Base-by-base conservation (phyloP, 169 alveolate species). In the Babesia bovis region DNA sequence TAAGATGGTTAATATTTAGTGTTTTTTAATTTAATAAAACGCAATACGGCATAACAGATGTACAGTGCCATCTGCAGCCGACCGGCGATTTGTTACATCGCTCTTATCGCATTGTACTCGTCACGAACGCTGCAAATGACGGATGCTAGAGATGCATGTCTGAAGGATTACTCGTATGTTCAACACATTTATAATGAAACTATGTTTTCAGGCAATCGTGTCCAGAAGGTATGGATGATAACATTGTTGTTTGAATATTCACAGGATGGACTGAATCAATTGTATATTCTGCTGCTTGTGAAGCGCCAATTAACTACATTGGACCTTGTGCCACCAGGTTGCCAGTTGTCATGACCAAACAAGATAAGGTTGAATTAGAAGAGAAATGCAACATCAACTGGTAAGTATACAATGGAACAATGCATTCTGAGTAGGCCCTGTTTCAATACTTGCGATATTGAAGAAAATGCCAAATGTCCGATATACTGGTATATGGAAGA, bases 271-370 rank as follows among this genome's bases (percentile, higher is more conserved):
- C 41, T 36, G 33, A 23, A 33, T 65, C 81, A 23, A 12, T n/a
- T 19, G 10, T n/a, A 17, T 42, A 13, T 12, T 9, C 61, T 12
- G 28, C 45, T 10, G 75, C 68, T 30, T 78, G 86, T 68, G 59
- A 35, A 17, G 81, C 86, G 0, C 86, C 81, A 21, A 45, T 78
- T 28, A 59, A 67, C 47, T 78, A 78, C 23, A 19, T 9, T 25
- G 86, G 86, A 2, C 81, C 77, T 9, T 78, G 86, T 36, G 59
- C 86, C 1, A 52, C 82, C 5, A 47, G 23, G n/a, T n/a, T 78
- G 35, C 47, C 72, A 6, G 25, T 55, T 33, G 38, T 47, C 10
- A 52, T 67, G 26, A 78, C 63, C 32, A 78, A 15, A 3, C 42
- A 36, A 17, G 88, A 81, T 66, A 81, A 81, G 63, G 6, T 19